A percentile compares a stretch with the other conserved stretches of the same genome.
Conservation (phyloP, 2,329 filamentous ascomycete species). For the Sclerotinia subarctica region DNA sequence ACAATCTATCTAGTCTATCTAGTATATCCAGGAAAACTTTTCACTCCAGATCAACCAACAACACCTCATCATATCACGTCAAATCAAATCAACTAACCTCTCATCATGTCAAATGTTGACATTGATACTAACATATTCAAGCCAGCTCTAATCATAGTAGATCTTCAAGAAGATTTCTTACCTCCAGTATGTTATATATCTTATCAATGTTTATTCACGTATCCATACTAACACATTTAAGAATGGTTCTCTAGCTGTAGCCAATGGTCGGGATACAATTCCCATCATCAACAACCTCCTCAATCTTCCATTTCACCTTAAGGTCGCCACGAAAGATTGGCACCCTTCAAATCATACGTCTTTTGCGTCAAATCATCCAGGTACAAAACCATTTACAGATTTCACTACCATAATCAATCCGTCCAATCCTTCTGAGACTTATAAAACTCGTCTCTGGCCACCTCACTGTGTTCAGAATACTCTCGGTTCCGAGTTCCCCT, state of each 20-base stretch:
- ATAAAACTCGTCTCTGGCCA: constrained; percentile 78
- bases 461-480: constrained; percentile 80
- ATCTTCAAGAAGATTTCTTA: constrained; percentile 94
- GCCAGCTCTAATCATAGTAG: constrained; percentile 70
- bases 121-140: constrained; percentile 37
- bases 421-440: constrained; percentile 56
- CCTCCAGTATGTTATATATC: constrained; percentile 64
- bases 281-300: constrained; percentile 73
- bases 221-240: constrained; percentile 39
- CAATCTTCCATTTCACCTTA: constrained; percentile 64
- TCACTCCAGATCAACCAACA: not conserved
- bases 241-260: constrained; percentile 83
- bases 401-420: constrained; percentile 65
- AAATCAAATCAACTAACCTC: not conserved
- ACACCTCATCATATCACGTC: not conserved
- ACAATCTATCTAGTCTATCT: not conserved
- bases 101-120: constrained; percentile 6
- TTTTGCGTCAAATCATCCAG: constrained; percentile 75
- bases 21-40: not conserved
- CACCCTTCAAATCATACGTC: constrained; percentile 83
- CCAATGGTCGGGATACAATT: constrained; percentile 66
- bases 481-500: constrained; percentile 67
- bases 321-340: constrained; percentile 88
- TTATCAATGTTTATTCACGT: not conserved
- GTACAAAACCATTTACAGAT: constrained; percentile 66